These are phyloP conservation scores for Neolentinus lepideus DNA, from an alignment of 1,284 basidiomycete species.

Conservation along the genomic window DNA sequence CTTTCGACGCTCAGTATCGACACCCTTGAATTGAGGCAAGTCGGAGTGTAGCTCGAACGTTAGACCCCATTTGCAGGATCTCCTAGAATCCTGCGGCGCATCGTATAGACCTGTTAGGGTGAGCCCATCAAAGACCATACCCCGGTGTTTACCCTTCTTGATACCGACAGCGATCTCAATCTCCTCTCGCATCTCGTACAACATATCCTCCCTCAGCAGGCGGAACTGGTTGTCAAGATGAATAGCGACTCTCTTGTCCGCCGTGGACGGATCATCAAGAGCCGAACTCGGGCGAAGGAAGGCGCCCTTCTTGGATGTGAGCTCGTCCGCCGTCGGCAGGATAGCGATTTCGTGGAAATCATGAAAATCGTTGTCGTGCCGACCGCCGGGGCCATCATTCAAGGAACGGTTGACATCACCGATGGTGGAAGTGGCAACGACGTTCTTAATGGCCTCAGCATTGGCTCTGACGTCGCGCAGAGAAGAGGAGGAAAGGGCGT, in stretches of 20 bases:
- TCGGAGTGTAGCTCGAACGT: slow-evolving; percentile 34
- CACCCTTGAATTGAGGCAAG: slow-evolving; percentile 28
- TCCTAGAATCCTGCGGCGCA: slow-evolving; percentile 24
- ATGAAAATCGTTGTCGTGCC: slow-evolving; percentile 59
- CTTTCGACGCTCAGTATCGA: slow-evolving; percentile 15
- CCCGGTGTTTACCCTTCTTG: slow-evolving; percentile 39
- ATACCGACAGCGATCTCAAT: slow-evolving; percentile 33
- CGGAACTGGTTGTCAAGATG: slow-evolving; percentile 63
- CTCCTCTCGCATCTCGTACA: slow-evolving; percentile 57
- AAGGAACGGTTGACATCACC: slow-evolving; percentile 11
- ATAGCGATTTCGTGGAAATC: slow-evolving; percentile 53
- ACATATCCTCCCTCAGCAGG: slow-evolving; percentile 58
- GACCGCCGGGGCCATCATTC: slow-evolving; percentile 40
- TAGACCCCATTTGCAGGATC: slow-evolving; percentile 36
- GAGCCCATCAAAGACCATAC: slow-evolving; percentile 34
- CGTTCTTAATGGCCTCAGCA: slow-evolving; percentile 35
- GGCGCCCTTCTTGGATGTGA: slow-evolving; percentile 32
- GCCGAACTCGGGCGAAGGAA: slow-evolving; percentile 37
- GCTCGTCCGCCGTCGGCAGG: slow-evolving; percentile 51
- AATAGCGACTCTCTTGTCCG: slow-evolving; percentile 28
- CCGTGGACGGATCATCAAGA: slow-evolving; percentile 34
- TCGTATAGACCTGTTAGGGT: slow-evolving; percentile 27
- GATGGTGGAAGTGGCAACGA: slow-evolving; percentile 22
- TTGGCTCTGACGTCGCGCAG: slow-evolving; percentile 24
- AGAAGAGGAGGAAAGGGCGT: slow-evolving; percentile 27